Evolutionary conservation across 805 yeast species (phyloP), one percentile per base, ranked within the genome.

Genomic region (Lipomyces sp.): DNA sequence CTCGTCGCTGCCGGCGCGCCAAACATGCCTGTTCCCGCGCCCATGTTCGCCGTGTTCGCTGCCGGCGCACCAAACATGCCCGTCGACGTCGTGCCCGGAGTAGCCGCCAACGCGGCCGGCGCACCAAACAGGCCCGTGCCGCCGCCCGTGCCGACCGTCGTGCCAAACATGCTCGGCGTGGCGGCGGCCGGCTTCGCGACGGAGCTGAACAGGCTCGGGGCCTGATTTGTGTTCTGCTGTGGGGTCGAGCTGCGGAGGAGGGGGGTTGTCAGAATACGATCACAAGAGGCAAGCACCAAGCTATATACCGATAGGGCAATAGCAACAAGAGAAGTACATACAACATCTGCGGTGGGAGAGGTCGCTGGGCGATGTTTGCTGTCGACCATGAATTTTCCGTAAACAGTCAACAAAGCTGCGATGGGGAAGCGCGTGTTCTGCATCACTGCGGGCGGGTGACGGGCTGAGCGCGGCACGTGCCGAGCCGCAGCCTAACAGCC

Each of bases 151-250:
- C n/a, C n/a, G n/a, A n/a, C 19, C 7, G 13, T 3, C 29, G 29
- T 11, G 18, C 31, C 31, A 14, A 38, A 23, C 28, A 29, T 14
- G 18, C 6, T 11, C 28, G 19, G 28, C 28, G 41, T n/a, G 6
- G 10, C 18, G 16, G 41, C 7, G 11, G 31, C 22, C 6, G 50
- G 37, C 26, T 44, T 37, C 26, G 48, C 51, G 3, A 45, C 22
- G 26, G 51, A 29, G 32, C 56, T 47, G 29, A 51, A 51, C 29
- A 43, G 35, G 37, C 44, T 33, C 34, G 55, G 39, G 31, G 52
- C 26, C 13, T 24, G 32, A n/a, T n/a, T n/a, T n/a, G 29, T 26
- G 16, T 21, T 18, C 24, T 23, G 41, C 40, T 43, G 48, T 13
- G 44, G 48, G 16, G 52, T 38, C 6, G 52, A 43, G 39, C 48